These are phyloP conservation scores for Santalum album DNA, from an alignment of 164 flowering plant genomes.

Conservation along the genomic window DNA sequence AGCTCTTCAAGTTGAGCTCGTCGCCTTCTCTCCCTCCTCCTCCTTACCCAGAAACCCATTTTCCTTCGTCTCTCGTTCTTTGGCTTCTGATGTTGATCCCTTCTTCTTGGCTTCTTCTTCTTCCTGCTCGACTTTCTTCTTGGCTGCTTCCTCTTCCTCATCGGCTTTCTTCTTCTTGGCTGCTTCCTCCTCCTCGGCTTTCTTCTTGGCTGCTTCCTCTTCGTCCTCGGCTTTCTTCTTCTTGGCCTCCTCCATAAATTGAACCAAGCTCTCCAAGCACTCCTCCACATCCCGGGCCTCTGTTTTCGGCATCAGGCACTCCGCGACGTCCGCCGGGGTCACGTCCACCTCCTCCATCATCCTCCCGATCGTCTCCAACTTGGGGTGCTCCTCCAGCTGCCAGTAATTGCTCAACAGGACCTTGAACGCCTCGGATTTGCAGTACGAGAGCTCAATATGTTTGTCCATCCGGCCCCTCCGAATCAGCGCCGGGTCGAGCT, in stretches of 20 bases:
- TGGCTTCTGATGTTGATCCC: no score
- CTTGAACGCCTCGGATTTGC: not conserved
- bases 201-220: not conserved
- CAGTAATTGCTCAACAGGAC: not conserved
- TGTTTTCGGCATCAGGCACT: not conserved
- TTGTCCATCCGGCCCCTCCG: conserved; percentile 5
- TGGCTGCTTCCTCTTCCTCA: not conserved
- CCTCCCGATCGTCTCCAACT: not conserved
- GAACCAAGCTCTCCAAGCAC: not conserved
- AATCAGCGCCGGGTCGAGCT: conserved; percentile 9
- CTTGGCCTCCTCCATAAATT: not conserved
- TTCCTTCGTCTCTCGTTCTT: no score
- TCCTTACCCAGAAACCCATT: no score
- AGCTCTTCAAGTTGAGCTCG: no score
- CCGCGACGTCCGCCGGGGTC: conserved; percentile 2
- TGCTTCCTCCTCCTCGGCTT: not conserved
- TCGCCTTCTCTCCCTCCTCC: no score
- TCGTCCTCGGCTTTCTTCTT: not conserved
- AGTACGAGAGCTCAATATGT: conserved; percentile 2
- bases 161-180: not conserved
- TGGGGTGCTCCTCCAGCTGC: not conserved
- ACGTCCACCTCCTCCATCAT: conserved; percentile 5
- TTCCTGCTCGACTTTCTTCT: not conserved
- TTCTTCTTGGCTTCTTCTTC: not conserved
- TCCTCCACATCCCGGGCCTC: not conserved